Evolutionary conservation across 2,329 filamentous ascomycete genomes (phyloP).

Genomic region (Curvularia spicifera): DNA sequence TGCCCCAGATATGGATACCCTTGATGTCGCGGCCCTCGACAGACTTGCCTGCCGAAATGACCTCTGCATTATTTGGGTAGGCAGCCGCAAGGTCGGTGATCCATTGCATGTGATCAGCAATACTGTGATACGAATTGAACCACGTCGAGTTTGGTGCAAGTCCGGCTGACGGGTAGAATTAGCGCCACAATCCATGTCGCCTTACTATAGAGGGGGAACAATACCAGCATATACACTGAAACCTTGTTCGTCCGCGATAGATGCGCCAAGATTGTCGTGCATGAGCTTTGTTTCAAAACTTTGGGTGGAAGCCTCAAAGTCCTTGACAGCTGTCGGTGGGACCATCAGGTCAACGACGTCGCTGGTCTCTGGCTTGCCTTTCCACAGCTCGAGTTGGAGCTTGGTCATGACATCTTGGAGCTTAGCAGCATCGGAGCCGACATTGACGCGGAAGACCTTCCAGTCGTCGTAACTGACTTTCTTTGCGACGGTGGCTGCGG

Average conservation of each 20-base stretch:
- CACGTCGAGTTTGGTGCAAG: conserved; percentile 41
- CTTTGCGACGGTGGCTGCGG: conserved; percentile 40
- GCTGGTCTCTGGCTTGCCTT: conserved; percentile 42
- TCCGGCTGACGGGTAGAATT: conserved; percentile 31
- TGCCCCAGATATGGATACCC: conserved; percentile 50
- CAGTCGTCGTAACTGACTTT: conserved; percentile 45
- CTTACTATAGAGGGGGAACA: conserved; percentile 11
- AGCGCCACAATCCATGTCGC: conserved; percentile 18
- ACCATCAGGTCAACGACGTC: conserved; percentile 48
- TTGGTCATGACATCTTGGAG: conserved; percentile 40
- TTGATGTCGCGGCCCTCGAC: conserved; percentile 47
- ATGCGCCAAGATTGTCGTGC: conserved; percentile 48
- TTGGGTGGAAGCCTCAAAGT: conserved; percentile 37
- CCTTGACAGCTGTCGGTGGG: conserved; percentile 37
- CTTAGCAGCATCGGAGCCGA: conserved; percentile 36
- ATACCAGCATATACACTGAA: conserved; percentile 44
- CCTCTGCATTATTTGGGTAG: conserved; percentile 45
- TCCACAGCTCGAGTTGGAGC: conserved; percentile 44
- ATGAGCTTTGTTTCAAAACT: conserved; percentile 42
- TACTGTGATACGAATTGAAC: conserved; percentile 48
- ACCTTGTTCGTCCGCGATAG: conserved; percentile 41
- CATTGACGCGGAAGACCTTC: conserved; percentile 48
- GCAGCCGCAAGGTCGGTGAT: conserved; percentile 44
- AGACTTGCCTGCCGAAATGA: conserved; percentile 46
- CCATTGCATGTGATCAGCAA: conserved; percentile 46